Percentiles rank a stretch among this genome's conserved stretches.
phyloP scores from a whole-genome alignment of 2,329 filamentous ascomycete genomes.

The Triangularia setosa region DNA sequence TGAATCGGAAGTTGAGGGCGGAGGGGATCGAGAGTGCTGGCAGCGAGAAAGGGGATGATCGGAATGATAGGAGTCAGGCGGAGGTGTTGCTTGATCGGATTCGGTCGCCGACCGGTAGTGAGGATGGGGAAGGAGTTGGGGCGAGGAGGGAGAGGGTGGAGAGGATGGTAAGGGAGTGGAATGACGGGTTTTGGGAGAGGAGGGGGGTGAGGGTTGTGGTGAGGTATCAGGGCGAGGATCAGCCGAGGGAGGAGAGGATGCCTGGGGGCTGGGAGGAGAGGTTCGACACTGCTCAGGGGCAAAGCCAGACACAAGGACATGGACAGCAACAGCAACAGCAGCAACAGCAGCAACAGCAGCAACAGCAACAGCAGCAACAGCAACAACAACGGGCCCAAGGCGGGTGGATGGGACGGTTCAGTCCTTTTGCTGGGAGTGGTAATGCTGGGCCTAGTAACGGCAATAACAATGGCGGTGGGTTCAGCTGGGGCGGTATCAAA shows the following conservation, averaged over 20 bases:
- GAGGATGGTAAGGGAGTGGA: constrained; percentile 50
- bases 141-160: constrained; percentile 32
- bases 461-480: constrained; percentile 11
- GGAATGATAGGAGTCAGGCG: not conserved
- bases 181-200: constrained; percentile 52
- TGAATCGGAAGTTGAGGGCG: constrained; percentile 46
- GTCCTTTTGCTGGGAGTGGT: not conserved
- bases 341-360: not conserved
- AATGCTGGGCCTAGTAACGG: not conserved
- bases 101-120: not conserved
- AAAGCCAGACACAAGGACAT: not conserved
- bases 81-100: not conserved
- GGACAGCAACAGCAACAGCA: too few relatives aligned
- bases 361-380: not conserved
- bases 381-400: not conserved
- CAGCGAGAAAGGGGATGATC: constrained; percentile 8
- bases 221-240: not conserved
- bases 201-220: constrained; percentile 27
- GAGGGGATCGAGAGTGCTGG: constrained; percentile 31
- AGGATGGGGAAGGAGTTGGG: not conserved
- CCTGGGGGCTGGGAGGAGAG: constrained; percentile 34
- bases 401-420: not conserved
- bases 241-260: constrained; percentile 21
- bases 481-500: constrained; percentile 36
- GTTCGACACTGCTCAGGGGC: constrained; percentile 23